Evolutionary conservation across 2,329 filamentous ascomycete genomes (phyloP).

Genomic region (Allantophomopsis cytisporea): DNA sequence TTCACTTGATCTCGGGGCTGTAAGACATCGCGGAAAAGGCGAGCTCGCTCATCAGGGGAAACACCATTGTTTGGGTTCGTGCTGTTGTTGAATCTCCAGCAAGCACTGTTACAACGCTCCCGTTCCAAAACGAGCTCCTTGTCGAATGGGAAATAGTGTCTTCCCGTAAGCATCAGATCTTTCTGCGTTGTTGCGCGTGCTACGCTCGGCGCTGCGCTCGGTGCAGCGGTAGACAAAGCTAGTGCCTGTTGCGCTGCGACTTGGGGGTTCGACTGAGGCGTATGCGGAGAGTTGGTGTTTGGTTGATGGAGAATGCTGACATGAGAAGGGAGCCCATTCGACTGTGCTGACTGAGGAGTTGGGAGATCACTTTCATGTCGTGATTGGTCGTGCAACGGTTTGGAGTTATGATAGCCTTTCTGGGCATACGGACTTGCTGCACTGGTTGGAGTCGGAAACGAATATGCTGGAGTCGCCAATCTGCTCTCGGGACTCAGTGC

Average conservation of each 20-base stretch:
- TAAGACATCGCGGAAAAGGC: constrained; percentile 60
- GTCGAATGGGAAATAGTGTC: constrained; percentile 69
- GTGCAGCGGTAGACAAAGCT: constrained; percentile 17
- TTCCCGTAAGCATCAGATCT: constrained; percentile 76
- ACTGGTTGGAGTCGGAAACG: constrained; percentile 50
- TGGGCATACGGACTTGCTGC: constrained; percentile 27
- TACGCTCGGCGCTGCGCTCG: constrained; percentile 3
- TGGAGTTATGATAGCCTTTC: constrained; percentile 36
- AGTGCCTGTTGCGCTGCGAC: constrained; percentile 5
- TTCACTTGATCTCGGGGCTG: constrained; percentile 44
- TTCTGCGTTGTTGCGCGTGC: constrained; percentile 49
- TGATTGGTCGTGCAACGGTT: constrained; percentile 44
- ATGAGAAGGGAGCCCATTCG: constrained; percentile 32
- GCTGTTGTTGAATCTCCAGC: constrained; percentile 79
- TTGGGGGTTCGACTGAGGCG: constrained; percentile 14
- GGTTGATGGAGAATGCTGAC: constrained; percentile 40
- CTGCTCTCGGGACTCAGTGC: constrained; percentile 46
- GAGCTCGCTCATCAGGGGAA: constrained; percentile 51
- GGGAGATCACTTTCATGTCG: constrained; percentile 40
- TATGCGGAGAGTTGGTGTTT: constrained; percentile 29
- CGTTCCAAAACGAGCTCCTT: constrained; percentile 69
- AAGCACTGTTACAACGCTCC: constrained; percentile 68
- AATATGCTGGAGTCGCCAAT: constrained; percentile 39
- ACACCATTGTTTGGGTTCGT: constrained; percentile 62
- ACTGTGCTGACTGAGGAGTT: constrained; percentile 25